Evolutionary conservation across 108 stramenopile species (phyloP), one percentile per base, ranked within the genome.

Genomic region (Stephanodiscus triporus): DNA sequence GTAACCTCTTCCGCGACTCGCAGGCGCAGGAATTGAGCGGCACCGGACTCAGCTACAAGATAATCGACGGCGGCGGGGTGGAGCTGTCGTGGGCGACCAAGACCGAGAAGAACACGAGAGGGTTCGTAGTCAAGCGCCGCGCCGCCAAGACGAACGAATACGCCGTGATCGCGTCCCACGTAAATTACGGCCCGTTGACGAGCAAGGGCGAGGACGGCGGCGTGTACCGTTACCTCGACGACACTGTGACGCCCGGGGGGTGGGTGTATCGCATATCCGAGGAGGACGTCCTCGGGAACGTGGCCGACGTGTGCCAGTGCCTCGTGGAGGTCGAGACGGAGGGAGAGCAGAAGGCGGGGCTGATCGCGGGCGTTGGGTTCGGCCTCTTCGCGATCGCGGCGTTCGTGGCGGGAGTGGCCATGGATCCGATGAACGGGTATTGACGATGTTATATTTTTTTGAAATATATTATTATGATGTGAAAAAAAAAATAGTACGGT

Each of bases 191-290:
- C 24, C 92, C 92, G n/a, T 73, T 96, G 43, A 68, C 65, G 2
- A 81, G 84, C 63, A 88, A 94, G 74, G 92, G 92, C 26, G 23
- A 58, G 16, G 88, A 88, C 4, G 95, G 95, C 2, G 92, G 92
- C 24, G 67, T 87, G 22, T 94, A 94, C 72, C 77, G 89, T 6
- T 94, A 70, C 59, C 58, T 94, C 11, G 93, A 96, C 75, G 67
- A 66, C 11, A 77, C 68, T 38, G 86, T 68, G 9, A 42, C 77
- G 11, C 88, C 90, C 59, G 94, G 94, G 26, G 90, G 94, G 23
- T 95, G 94, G 94, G 91, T 94, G 8, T 96, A 96, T 83, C 89
- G 95, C 32, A 82, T 96, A 63, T 84, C 86, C 11, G 95, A 96
- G 71, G 84, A 82, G 59, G 91, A 92, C 55, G 84, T 71, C 40